Conservation (phyloP, 2,329 filamentous ascomycete genomes). For the Emydomyces testavorans region DNA sequence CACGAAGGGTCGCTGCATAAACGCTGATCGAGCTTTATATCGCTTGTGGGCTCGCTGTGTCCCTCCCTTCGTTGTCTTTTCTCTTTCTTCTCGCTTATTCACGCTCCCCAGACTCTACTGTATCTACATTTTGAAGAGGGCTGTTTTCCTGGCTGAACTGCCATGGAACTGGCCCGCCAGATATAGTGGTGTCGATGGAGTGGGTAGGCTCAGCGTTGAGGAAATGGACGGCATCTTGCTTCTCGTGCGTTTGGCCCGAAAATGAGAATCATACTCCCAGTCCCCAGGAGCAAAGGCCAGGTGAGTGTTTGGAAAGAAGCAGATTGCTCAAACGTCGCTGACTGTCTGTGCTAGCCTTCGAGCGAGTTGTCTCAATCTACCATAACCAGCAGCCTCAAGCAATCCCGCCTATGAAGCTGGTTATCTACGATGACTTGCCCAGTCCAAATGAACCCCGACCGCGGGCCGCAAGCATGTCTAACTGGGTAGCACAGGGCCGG, state of each 20-base stretch:
- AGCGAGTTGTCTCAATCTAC: constrained; percentile 36
- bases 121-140: background rate
- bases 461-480: constrained; percentile 28
- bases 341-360: constrained; percentile 15
- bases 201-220: constrained; percentile 32
- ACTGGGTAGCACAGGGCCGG: constrained; percentile 32
- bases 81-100: background rate
- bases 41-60: background rate
- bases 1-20: background rate
- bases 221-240: constrained; percentile 33
- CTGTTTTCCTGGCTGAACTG: constrained; percentile 2
- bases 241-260: constrained; percentile 26
- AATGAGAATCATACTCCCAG: constrained; percentile 22
- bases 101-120: background rate
- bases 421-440: constrained; percentile 33
- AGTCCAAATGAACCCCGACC: constrained; percentile 23
- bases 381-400: constrained; percentile 38
- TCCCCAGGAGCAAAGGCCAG: constrained; percentile 16
- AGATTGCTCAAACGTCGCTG: background rate
- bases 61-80: background rate
- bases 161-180: constrained; percentile 10
- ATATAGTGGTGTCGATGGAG: constrained; percentile 21
- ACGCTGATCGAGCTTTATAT: constrained; percentile 4
- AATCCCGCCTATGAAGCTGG: constrained; percentile 37
- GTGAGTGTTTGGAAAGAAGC: background rate